A percentile compares a stretch with the other conserved stretches of the same genome.
These are phyloP conservation scores for Hypericum perforatum DNA, from an alignment of 345 rosid genomes.

Conservation along the genomic window DNA sequence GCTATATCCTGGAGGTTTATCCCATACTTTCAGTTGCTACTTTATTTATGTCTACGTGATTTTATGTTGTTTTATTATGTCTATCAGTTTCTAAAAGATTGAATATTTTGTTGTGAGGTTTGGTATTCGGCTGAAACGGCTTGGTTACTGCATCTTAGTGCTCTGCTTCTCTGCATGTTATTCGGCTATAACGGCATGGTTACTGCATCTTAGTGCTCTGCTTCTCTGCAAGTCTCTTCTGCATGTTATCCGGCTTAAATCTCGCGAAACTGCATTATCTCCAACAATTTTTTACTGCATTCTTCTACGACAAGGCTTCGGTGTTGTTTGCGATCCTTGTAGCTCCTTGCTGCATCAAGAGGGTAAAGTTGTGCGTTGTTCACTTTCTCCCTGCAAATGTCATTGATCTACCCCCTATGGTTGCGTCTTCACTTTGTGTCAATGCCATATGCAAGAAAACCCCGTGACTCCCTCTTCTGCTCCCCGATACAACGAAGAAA, in stretches of 20 bases:
- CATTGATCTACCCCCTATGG: too few species aligned
- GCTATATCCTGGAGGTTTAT: constrained; percentile 45
- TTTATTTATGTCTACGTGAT: constrained; percentile 23
- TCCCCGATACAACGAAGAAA: too few species aligned
- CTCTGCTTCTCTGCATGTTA: constrained; percentile 37
- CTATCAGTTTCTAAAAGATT: constrained; percentile 35
- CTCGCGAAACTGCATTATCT: constrained; percentile 18
- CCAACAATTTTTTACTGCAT: constrained; percentile 11
- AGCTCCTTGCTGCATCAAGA: constrained; percentile 16
- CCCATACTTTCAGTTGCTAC: constrained; percentile 28
- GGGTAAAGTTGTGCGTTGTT: constrained; percentile 16
- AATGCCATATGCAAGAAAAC: too few species aligned
- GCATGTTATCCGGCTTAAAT: constrained; percentile 28
- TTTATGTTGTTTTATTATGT: constrained; percentile 17
- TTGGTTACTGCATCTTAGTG: constrained; percentile 39
- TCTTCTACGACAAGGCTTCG: constrained; percentile 30
- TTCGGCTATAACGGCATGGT: constrained; percentile 38
- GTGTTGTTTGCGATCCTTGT: constrained; percentile 5
- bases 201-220: constrained; percentile 41
- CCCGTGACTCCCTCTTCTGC: too few species aligned
- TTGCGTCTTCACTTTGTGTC: too few species aligned
- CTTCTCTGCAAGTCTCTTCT: constrained; percentile 34
- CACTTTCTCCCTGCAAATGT: not conserved
- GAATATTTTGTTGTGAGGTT: constrained; percentile 59
- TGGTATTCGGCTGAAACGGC: constrained; percentile 43